Evolutionary conservation across 2,329 filamentous ascomycete genomes (phyloP).

Genomic region (Neurospora crassa): DNA sequence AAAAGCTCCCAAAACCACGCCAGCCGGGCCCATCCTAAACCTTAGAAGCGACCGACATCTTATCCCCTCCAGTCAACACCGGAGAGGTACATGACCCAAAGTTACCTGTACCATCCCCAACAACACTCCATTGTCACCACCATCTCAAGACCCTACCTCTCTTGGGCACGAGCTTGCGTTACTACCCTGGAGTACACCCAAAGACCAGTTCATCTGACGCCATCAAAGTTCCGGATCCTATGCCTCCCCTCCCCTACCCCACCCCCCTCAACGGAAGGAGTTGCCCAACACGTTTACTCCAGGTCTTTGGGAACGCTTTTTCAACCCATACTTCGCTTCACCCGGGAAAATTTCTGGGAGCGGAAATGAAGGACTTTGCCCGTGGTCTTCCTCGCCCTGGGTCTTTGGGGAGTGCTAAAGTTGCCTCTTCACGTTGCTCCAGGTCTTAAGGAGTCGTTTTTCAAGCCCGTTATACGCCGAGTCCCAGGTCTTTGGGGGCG

Average conservation of each 20-base stretch:
- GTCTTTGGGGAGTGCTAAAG: background rate
- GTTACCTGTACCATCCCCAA: background rate
- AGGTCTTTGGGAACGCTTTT: background rate
- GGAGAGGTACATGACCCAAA: no score
- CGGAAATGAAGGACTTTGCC: background rate
- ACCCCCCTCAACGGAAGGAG: background rate
- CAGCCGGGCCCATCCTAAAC: conserved; percentile 52
- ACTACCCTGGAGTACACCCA: no score
- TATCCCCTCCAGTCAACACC: background rate
- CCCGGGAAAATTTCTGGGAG: background rate
- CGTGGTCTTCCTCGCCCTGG: background rate
- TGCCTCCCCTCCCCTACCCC: background rate
- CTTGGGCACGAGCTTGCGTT: background rate
- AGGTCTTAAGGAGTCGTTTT: background rate
- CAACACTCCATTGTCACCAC: background rate
- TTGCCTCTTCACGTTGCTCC: background rate
- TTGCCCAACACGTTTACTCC: background rate
- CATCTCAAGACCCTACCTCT: background rate
- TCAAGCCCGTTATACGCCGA: background rate
- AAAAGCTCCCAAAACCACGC: conserved; percentile 88
- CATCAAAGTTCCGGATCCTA: background rate
- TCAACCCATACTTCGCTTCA: background rate
- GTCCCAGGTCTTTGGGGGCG: background rate
- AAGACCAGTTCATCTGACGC: background rate
- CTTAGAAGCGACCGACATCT: conserved; percentile 60